These are phyloP conservation scores for Hypoxylon subgilvum DNA, from an alignment of 495 filamentous ascomycete genomes.

Conservation along the genomic window DNA sequence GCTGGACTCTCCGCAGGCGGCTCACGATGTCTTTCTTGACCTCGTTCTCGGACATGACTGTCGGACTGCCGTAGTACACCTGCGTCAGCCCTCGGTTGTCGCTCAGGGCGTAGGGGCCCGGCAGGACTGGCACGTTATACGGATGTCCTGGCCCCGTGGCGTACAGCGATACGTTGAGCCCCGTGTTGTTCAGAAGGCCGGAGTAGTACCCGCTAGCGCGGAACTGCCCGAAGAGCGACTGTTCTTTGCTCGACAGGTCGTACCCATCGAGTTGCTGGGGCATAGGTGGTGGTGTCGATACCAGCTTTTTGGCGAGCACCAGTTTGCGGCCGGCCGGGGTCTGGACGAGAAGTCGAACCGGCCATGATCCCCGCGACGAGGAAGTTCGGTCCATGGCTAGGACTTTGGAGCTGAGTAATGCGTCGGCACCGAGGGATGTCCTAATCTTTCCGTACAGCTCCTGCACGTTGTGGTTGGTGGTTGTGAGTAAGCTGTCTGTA, in stretches of 20 bases:
- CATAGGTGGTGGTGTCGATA: constrained; percentile 54
- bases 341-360: constrained; percentile 44
- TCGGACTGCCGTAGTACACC: constrained; percentile 1
- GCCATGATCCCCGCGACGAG: not conserved
- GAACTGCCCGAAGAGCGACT: constrained; percentile 49
- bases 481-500: constrained; percentile 39
- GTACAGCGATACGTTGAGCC: constrained; percentile 1
- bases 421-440: constrained; percentile 38
- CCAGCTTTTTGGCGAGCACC: constrained; percentile 53
- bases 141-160: not conserved
- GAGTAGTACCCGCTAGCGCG: constrained; percentile 51
- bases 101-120: not conserved
- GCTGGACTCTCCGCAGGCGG: not conserved
- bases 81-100: not conserved
- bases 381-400: constrained; percentile 29
- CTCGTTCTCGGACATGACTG: not conserved
- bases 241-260: constrained; percentile 47
- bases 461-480: constrained; percentile 45
- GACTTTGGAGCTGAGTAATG: constrained; percentile 43
- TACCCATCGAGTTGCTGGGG: constrained; percentile 44
- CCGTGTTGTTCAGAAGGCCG: constrained; percentile 49
- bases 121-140: not conserved
- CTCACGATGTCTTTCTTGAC: not conserved
- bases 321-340: constrained; percentile 44
- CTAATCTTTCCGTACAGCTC: constrained; percentile 51